Evolutionary conservation across 768 basidiomycete species (phyloP).

Genomic region (Tulasnella sp.): DNA sequence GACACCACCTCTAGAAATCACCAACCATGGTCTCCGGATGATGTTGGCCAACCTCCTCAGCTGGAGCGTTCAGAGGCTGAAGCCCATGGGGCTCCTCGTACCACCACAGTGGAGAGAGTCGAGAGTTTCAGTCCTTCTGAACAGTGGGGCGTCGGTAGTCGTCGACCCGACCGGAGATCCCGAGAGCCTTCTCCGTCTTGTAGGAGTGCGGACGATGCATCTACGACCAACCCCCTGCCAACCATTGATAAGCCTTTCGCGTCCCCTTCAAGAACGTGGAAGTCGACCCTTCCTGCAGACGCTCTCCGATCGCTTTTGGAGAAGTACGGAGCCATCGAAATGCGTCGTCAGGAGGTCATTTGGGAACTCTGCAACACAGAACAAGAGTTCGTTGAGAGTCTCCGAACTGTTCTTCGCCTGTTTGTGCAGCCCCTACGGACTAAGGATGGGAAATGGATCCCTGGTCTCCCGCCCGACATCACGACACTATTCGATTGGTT

Average conservation of each 20-base stretch:
- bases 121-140: background rate
- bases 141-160: background rate
- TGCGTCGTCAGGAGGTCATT: slow-evolving; percentile 61
- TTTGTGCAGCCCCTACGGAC: slow-evolving; percentile 76
- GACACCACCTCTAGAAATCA: background rate
- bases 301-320: slow-evolving; percentile 40
- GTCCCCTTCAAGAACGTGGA: slow-evolving; percentile 35
- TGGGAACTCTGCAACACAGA: slow-evolving; percentile 68
- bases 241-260: background rate
- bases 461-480: slow-evolving; percentile 67
- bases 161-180: background rate
- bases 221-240: background rate
- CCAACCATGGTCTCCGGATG: background rate
- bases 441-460: slow-evolving; percentile 70
- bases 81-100: background rate
- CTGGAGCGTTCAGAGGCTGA: background rate
- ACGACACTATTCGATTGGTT: slow-evolving; percentile 80
- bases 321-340: slow-evolving; percentile 49
- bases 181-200: background rate
- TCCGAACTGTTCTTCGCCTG: slow-evolving; percentile 61
- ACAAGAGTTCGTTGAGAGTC: slow-evolving; percentile 58
- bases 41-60: too few relatives aligned
- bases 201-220: background rate
- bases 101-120: background rate
- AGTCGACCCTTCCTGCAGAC: slow-evolving; percentile 35